Evolutionary conservation across 73 alveolate genomes (phyloP).

Genomic region (Paraurostyla sp.): DNA sequence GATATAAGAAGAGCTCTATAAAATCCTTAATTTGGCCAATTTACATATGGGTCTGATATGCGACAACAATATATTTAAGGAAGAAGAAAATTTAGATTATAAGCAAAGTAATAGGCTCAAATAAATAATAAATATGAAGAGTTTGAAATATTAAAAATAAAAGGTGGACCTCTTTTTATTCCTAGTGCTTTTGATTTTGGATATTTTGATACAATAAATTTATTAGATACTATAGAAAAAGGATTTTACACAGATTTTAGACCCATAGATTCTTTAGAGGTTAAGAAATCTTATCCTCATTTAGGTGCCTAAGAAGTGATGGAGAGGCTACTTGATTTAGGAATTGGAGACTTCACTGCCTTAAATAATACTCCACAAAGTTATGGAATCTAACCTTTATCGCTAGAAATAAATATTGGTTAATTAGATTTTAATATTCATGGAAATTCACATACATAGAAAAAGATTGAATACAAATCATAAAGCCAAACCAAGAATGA

Average conservation of each 20-base stretch:
- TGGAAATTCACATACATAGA: no score
- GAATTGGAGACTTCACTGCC: slow-evolving; percentile 45
- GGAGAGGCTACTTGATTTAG: slow-evolving; percentile 36
- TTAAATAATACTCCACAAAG: no score
- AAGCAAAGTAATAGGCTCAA: not conserved
- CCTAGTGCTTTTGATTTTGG: not conserved
- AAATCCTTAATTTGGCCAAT: not conserved
- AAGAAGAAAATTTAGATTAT: not conserved
- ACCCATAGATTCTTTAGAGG: not conserved
- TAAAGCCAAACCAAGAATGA: no score
- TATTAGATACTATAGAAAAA: not conserved
- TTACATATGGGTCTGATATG: not conserved
- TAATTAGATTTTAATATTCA: no score
- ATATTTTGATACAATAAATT: not conserved
- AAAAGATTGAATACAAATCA: no score
- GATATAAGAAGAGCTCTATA: not conserved
- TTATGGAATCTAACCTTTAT: no score
- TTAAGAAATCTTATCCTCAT: not conserved
- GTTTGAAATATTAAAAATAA: not conserved
- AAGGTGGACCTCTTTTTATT: not conserved
- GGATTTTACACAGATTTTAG: slow-evolving; percentile 19
- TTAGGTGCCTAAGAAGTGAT: slow-evolving; percentile 33
- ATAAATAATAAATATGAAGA: not conserved
- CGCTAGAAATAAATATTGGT: no score
- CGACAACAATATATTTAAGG: not conserved